Evolutionary conservation across 192 early-diverging fungal species (phyloP).

Genomic region (Entomortierella beljakovae): DNA sequence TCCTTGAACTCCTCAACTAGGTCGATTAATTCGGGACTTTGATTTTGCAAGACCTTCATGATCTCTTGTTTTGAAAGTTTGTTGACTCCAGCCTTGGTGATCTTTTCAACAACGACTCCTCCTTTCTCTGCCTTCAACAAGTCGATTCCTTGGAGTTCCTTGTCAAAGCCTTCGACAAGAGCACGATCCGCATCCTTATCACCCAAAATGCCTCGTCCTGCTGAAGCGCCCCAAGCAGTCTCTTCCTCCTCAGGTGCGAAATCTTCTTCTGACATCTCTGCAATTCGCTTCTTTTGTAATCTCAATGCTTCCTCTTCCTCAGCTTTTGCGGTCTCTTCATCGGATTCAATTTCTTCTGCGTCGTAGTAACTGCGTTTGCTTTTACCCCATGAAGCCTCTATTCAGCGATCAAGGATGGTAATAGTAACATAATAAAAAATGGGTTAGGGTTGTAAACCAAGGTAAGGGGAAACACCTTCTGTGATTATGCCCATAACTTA

Average conservation of each 20-base stretch:
- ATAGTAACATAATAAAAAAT: background rate
- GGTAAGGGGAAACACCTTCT: no score
- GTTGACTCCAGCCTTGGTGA: constrained; percentile 52
- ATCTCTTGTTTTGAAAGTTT: constrained; percentile 71
- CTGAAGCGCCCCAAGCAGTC: constrained; percentile 58
- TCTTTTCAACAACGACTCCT: constrained; percentile 51
- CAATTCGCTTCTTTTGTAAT: constrained; percentile 83
- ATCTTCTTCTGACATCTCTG: constrained; percentile 87
- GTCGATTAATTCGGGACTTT: constrained; percentile 79
- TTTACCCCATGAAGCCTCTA: constrained; percentile 85
- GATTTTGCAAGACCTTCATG: constrained; percentile 73
- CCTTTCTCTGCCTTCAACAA: constrained; percentile 54
- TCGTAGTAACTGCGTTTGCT: constrained; percentile 84
- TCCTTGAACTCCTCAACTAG: constrained; percentile 73
- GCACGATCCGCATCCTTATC: constrained; percentile 62
- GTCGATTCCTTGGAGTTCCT: constrained; percentile 62
- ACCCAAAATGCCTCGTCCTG: constrained; percentile 35
- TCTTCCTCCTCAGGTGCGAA: constrained; percentile 86
- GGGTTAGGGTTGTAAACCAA: no score
- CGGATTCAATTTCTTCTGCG: constrained; percentile 81
- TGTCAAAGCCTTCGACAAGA: constrained; percentile 61
- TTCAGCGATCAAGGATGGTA: constrained; percentile 12
- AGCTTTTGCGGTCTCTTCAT: constrained; percentile 83
- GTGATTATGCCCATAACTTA: no score
- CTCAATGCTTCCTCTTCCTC: constrained; percentile 91